phyloP scores from a whole-genome alignment of 257 asterid species.

The Leptodermis oblonga region DNA sequence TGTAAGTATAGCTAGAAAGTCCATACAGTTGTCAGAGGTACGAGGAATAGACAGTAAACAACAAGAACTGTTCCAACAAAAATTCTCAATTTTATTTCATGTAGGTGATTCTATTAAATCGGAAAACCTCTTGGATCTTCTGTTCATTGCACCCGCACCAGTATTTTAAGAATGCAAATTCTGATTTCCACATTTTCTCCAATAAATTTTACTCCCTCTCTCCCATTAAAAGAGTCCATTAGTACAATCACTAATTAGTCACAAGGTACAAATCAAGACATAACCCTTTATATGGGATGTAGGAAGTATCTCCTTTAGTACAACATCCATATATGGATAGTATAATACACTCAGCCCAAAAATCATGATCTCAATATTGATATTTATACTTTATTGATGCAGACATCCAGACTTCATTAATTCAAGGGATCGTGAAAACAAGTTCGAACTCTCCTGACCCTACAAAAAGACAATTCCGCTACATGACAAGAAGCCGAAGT shows the following conservation, averaged over 20 bases:
- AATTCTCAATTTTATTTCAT: background rate
- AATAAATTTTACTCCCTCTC: no score
- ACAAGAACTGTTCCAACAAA: background rate
- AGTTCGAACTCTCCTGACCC: no score
- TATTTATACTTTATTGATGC: background rate
- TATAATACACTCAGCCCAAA: background rate
- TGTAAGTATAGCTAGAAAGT: background rate
- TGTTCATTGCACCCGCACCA: background rate
- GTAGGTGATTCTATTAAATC: background rate
- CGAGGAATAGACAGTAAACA: background rate
- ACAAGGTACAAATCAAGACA: no score
- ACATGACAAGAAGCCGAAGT: no score
- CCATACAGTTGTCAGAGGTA: background rate
- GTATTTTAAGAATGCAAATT: background rate
- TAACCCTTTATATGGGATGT: no score
- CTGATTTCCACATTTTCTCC: background rate
- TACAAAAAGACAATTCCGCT: no score
- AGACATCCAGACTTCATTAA: no score
- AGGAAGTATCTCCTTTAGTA: background rate
- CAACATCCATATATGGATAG: background rate
- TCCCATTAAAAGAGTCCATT: no score
- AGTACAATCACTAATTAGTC: no score
- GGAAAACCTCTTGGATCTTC: background rate
- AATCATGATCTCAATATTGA: background rate
- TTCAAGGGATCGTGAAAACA: no score